phyloP scores from a whole-genome alignment of 2,329 filamentous ascomycete species.

The Hypocreales sp. region DNA sequence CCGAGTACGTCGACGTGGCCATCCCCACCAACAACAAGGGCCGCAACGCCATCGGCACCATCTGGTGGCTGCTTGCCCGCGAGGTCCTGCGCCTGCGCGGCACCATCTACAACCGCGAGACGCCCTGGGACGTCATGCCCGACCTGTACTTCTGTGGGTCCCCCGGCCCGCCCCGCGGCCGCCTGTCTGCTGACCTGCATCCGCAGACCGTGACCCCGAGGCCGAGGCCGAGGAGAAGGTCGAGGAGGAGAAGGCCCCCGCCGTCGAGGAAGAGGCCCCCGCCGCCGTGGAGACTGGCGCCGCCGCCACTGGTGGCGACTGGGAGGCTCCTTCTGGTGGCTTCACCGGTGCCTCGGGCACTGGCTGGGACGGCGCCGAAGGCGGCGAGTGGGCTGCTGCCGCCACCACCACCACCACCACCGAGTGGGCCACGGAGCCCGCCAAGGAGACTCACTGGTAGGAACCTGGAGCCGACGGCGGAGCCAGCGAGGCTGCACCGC shows the following conservation, averaged over 20 bases:
- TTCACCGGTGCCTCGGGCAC: constrained; percentile 45
- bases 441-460: constrained; percentile 42
- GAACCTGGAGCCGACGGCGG: constrained; percentile 8
- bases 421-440: constrained; percentile 49
- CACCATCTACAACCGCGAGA: constrained; percentile 89
- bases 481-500: too few species aligned
- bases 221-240: constrained; percentile 98
- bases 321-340: constrained; percentile 58
- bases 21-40: constrained; percentile 99
- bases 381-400: constrained; percentile 48
- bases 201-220: constrained; percentile 84
- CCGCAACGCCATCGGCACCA: constrained; percentile 92
- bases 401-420: constrained; percentile 26
- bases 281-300: constrained; percentile 69
- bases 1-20: constrained; percentile 98
- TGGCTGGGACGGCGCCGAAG: constrained; percentile 42
- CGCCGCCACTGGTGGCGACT: constrained; percentile 53
- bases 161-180: neutral
- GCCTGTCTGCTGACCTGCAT: constrained; percentile 4
- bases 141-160: constrained; percentile 94
- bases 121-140: constrained; percentile 98
- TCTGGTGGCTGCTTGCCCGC: constrained; percentile 99
- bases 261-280: constrained; percentile 70
- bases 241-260: constrained; percentile 81
- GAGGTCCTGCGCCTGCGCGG: constrained; percentile 98